Evolutionary conservation across 495 filamentous ascomycete genomes (phyloP), one percentile per base, ranked within the genome.

Genomic region (Staphylotrichum tortipilum): DNA sequence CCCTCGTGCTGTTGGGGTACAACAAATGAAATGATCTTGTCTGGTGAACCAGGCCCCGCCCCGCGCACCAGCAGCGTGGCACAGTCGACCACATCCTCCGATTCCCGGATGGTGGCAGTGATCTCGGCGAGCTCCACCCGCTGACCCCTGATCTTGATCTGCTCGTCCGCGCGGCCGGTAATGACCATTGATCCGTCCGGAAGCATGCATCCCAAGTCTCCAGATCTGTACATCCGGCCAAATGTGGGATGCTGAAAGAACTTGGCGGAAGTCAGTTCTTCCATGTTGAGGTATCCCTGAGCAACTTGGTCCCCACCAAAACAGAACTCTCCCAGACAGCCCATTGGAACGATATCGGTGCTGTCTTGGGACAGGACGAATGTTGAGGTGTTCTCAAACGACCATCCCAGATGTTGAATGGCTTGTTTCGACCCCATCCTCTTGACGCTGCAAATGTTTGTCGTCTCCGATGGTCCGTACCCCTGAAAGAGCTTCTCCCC

Each of bases 301-400:
- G 78, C 82, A 28, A 90, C 75, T 67, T 91, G 86, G 38, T 82
- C 78, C 1, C 87, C 88, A n/a, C 85, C 87, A 61, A 89, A 89
- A 54, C 80, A 87, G n/a, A 91, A 64, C 62, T 91, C 85, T 15
- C 88, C 88, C 33, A 85, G 64, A 41, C 74, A 80, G n/a, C 87
- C 87, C 0, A 74, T 55, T 0, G 84, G 85, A 7, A 85, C 61
- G 3, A 80, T 29, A 4, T 64, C 52, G 11, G 74, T 60, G 7
- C 65, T 60, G 2, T 61, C 57, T 7, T 65, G 65, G 11, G 63
- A 66, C 4, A 87, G 53, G 14, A 91, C 76, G 53, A 91, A 83
- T 0, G 77, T 77, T 7, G 84, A 89, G 0, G 82, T 90, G 50
- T 86, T 90, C 10, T 65, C 63, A 8, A 91, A 73, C 3, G 82